Conservation (phyloP, 192 early-diverging fungal genomes). For the Coemansia sp. region DNA sequence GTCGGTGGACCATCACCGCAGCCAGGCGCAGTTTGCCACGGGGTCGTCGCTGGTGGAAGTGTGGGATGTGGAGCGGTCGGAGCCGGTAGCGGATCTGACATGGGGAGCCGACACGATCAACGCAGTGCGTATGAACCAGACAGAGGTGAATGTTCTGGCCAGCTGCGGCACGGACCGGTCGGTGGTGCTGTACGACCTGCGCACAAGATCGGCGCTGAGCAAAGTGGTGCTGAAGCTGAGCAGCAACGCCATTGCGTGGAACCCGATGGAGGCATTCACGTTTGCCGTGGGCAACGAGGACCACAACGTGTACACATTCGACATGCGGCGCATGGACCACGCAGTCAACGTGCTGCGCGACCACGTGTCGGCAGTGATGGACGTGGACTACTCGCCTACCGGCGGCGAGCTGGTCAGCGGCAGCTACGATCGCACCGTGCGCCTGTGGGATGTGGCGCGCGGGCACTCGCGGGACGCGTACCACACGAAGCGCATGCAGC, state of each 20-base stretch:
- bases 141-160: slow-evolving; percentile 89
- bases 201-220: slow-evolving; percentile 80
- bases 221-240: slow-evolving; percentile 82
- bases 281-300: slow-evolving; percentile 96
- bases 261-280: slow-evolving; percentile 98
- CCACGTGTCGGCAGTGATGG: slow-evolving; percentile 96
- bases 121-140: slow-evolving; percentile 95
- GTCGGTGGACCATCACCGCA: slow-evolving; percentile 89
- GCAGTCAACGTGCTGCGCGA: slow-evolving; percentile 89
- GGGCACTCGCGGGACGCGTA: slow-evolving; percentile 92
- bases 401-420: slow-evolving; percentile 95
- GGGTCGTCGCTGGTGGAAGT: slow-evolving; percentile 81
- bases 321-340: slow-evolving; percentile 92
- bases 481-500: slow-evolving; percentile 98
- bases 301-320: slow-evolving; percentile 95
- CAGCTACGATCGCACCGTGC: slow-evolving; percentile 90
- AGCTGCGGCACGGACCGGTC: slow-evolving; percentile 93
- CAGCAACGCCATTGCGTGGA: slow-evolving; percentile 97
- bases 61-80: slow-evolving; percentile 86
- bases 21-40: slow-evolving; percentile 81
- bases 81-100: slow-evolving; percentile 76
- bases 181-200: slow-evolving; percentile 90
- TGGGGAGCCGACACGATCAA: slow-evolving; percentile 97
- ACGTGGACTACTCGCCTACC: slow-evolving; percentile 97
- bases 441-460: slow-evolving; percentile 76